Base-by-base conservation (phyloP, 2,329 filamentous ascomycete genomes). In the Apiospora sp. region DNA sequence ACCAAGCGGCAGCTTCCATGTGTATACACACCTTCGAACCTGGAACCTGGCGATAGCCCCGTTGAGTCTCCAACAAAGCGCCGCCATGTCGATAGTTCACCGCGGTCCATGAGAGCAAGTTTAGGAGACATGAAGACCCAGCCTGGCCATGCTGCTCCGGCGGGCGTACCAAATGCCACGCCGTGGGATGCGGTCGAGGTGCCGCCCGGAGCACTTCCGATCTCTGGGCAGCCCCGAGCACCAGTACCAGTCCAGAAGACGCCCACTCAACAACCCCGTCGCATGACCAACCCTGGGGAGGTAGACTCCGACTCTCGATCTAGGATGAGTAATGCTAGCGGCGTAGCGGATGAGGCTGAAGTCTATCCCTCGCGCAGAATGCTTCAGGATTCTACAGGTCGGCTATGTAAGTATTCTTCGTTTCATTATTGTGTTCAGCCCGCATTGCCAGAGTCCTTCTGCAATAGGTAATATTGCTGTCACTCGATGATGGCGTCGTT, bases 351-450 rank as follows among this genome's bases (percentile, higher is more conserved):
- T 74, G 89, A 91, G 76, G 85, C 88, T 4, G 85, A 87, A 37
- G 83, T 90, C 37, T 86, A 87, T 74, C 85, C 86, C 13, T 84
- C 88, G 73, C 85, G 86, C 43, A 84, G 89, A 74, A 90, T 92
- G 87, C 81, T 92, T 51, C 86, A 89, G 75, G 90, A 92, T 77
- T 85, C 85, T 14, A 89, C 86, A 0, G 89, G 89, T 13, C 84
- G 88, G 75, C 81, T 91, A 46, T 82, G 88, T 90, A 82, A 80
- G 88, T 85, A 6, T 19, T 27, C 4, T 41, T 41, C 37, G 8
- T 7, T 41, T 41, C 37, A 41, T 10, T 41, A 10, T 10, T 41
- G 37, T 41, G 37, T 41, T 10, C 10, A 41, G 8, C 37, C 37
- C 37, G 37, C 7, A 41, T 41, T 41, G 37, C 6, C 10, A 10